Conservation (phyloP, 1,139 yeast species). For the Nakaseomyces delphensis region DNA sequence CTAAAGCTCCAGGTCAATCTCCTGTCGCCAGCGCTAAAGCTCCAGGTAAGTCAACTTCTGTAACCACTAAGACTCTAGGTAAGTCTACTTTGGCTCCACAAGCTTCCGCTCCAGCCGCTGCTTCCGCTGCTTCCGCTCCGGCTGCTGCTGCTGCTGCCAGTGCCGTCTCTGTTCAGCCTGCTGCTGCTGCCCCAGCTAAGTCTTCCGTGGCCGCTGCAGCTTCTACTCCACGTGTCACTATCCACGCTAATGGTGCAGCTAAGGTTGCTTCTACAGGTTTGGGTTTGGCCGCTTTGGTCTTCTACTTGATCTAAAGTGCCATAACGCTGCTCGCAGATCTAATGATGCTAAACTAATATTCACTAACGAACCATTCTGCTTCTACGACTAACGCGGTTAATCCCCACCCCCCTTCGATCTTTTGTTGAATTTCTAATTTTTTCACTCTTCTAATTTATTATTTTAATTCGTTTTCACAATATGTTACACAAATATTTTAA, state of each 20-base stretch:
- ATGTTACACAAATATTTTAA: not conserved
- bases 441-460: not conserved
- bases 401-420: too few relatives aligned
- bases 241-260: conserved; percentile 15
- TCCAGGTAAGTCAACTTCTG: conserved; percentile 8
- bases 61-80: too few relatives aligned
- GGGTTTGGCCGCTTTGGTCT: conserved; percentile 9
- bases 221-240: conserved; percentile 9
- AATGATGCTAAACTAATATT: conserved; percentile 3
- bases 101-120: too few relatives aligned
- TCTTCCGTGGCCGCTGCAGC: conserved; percentile 9
- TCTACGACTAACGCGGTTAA: not conserved
- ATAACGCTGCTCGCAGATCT: too few relatives aligned
- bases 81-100: too few relatives aligned
- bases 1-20: too few relatives aligned
- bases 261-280: conserved; percentile 9
- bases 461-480: not conserved
- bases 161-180: too few relatives aligned
- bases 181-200: conserved; percentile 9
- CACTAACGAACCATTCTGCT: not conserved
- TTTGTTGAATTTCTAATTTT: too few relatives aligned
- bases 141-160: too few relatives aligned
- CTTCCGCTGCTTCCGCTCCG: too few relatives aligned
- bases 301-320: conserved; percentile 5
- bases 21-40: conserved; percentile 8